Base-by-base conservation (phyloP, 768 basidiomycete species). In the Auriscalpium orientale region DNA sequence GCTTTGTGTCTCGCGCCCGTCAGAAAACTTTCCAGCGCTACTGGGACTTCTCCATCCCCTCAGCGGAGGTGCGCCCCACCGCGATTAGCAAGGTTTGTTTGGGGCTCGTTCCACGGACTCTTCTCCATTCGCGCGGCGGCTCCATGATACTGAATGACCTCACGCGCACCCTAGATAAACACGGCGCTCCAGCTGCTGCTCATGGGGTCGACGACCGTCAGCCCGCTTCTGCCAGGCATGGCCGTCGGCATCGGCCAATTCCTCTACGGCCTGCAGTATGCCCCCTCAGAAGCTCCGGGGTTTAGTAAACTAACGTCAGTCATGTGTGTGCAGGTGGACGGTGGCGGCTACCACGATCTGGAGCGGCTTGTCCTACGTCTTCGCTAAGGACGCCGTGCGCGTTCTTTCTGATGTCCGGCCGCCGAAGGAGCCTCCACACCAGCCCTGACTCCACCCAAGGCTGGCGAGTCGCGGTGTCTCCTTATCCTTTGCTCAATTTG, bases 1-100 rank as follows among this genome's bases (percentile, higher is more conserved):
- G 38, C 46, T 43, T 45, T 55, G 16, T 46, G 45, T 35, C 37
- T 58, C 54, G 22, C 47, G 45, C 46, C 37, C 21, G 46, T 12
- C 68, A 95, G 89, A 91, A 91, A 91, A 97, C 94, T 0, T 87
- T 92, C 66, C 68, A 74, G 22, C 83, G 97, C 36, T 99, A 98
- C 71, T 99, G 95, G 91, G 91, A 98, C 67, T 91, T 97, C 59
- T 89, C 90, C 10, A 83, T 97, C 51, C 93, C 97, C 1, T 95
- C 94, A 1, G 95, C 93, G 1, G 95, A 97, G 70, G 93, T 98
- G 12, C 82, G 82, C 34, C 95, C 95, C 0, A 98, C 97, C 11
- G 71, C 71, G n/a, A 94, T 99, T 51, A 95, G 92, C 76, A 98
- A 95, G 77, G 91, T 88, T 49, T 51, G 66, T 44, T 49, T 56